Percentiles rank a stretch among this genome's conserved stretches.
These are phyloP conservation scores for Fusarium sp. DNA, from an alignment of 2,329 filamentous ascomycete species.

Conservation along the genomic window DNA sequence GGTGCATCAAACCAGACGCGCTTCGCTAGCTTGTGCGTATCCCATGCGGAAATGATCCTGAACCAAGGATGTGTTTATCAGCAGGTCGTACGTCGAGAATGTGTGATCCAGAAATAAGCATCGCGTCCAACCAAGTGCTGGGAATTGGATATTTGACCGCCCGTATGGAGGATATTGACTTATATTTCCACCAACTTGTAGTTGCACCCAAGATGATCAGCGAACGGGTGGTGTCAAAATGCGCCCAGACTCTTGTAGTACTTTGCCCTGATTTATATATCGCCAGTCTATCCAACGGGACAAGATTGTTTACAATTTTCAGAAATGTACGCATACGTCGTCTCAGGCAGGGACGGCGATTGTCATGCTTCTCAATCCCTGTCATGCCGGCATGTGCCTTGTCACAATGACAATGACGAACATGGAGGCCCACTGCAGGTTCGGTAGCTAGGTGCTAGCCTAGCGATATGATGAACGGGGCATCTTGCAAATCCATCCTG, in stretches of 20 bases:
- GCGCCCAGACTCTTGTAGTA: not conserved
- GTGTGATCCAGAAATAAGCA: not conserved
- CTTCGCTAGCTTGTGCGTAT: not conserved
- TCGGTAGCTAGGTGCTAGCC: slow-evolving; percentile 47
- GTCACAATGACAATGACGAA: slow-evolving; percentile 45
- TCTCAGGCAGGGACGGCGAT: slow-evolving; percentile 23
- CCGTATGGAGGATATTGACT: not conserved
- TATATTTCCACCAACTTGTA: not conserved
- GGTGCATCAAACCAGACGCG: slow-evolving; percentile 6
- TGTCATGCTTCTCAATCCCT: slow-evolving; percentile 24
- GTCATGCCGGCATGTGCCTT: slow-evolving; percentile 29
- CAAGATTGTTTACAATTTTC: slow-evolving; percentile 2
- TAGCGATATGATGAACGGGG: slow-evolving; percentile 41
- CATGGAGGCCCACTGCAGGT: slow-evolving; percentile 44
- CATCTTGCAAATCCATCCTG: slow-evolving; percentile 39
- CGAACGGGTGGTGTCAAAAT: not conserved
- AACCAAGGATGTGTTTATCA: slow-evolving; percentile 5
- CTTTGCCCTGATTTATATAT: not conserved
- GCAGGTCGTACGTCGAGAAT: not conserved
- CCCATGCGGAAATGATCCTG: slow-evolving; percentile 4
- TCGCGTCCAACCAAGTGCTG: slow-evolving; percentile 2
- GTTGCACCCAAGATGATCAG: not conserved
- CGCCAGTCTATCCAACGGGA: not conserved
- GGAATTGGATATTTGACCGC: not conserved
- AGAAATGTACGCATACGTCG: slow-evolving; percentile 4